Percentiles rank a stretch among this genome's conserved stretches.
phyloP scores from a whole-genome alignment of 2,329 filamentous ascomycete genomes.

The Ceratocystis cacaofunesta region DNA sequence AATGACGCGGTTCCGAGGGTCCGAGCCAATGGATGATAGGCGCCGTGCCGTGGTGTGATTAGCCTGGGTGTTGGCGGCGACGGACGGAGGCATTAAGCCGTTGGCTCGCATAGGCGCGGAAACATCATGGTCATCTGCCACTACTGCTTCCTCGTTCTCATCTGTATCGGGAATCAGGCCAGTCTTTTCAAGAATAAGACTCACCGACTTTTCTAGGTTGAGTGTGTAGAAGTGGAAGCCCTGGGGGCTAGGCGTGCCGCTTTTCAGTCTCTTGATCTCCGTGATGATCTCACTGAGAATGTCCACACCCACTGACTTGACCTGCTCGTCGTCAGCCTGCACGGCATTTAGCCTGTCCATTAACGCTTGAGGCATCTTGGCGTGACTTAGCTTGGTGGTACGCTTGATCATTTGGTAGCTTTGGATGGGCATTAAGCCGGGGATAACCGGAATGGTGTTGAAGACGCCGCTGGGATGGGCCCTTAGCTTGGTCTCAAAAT shows the following conservation, averaged over 20 bases:
- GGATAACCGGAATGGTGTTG: slow-evolving; percentile 76
- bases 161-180: slow-evolving; percentile 51
- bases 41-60: slow-evolving; percentile 36
- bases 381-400: slow-evolving; percentile 88
- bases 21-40: slow-evolving; percentile 66
- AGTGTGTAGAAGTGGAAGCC: slow-evolving; percentile 97
- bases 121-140: slow-evolving; percentile 10
- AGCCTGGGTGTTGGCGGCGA: slow-evolving; percentile 26
- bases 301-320: slow-evolving; percentile 66
- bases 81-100: slow-evolving; percentile 31
- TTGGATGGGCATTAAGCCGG: slow-evolving; percentile 93
- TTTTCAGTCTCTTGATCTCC: slow-evolving; percentile 44
- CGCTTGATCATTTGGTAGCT: slow-evolving; percentile 91
- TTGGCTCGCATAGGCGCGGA: slow-evolving; percentile 24
- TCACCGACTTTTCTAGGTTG: slow-evolving; percentile 90
- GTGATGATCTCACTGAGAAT: slow-evolving; percentile 75
- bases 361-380: slow-evolving; percentile 57
- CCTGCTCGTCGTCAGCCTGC: slow-evolving; percentile 64
- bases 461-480: slow-evolving; percentile 75
- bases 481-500: slow-evolving; percentile 62
- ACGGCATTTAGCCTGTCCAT: slow-evolving; percentile 56
- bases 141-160: slow-evolving; percentile 31
- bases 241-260: slow-evolving; percentile 30
- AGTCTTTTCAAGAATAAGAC: slow-evolving; percentile 77
- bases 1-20: slow-evolving; percentile 77